phyloP scores from a whole-genome alignment of 352 stramenopile species.

The Blastocystis sp. region DNA sequence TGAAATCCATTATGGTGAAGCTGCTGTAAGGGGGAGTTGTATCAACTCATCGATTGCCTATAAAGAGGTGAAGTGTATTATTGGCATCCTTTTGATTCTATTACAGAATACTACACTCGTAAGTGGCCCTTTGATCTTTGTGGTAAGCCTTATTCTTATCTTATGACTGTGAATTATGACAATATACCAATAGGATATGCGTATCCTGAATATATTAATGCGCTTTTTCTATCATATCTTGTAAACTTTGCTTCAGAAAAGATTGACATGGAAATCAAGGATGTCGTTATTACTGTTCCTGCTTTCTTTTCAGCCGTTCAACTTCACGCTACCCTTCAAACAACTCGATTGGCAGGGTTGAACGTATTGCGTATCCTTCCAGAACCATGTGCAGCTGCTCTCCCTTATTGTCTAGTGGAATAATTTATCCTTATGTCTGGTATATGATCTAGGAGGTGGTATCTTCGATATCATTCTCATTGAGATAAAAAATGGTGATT shows the following conservation, averaged over 20 bases:
- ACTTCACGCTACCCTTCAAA: background rate
- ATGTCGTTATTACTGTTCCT: constrained; percentile 30
- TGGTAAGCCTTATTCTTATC: background rate
- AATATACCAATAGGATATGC: background rate
- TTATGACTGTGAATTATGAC: background rate
- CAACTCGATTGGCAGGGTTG: background rate
- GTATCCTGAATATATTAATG: background rate
- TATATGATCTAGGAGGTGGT: too few relatives aligned
- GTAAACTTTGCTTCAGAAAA: background rate
- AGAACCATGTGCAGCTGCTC: constrained; percentile 14
- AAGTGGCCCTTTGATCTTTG: background rate
- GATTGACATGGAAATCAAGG: background rate
- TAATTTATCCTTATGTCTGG: background rate
- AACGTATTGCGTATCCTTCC: background rate
- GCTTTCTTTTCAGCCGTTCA: background rate
- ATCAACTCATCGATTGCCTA: background rate
- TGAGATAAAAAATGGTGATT: background rate
- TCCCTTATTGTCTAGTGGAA: background rate
- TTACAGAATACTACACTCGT: background rate
- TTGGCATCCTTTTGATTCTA: background rate
- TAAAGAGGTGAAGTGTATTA: constrained; percentile 5
- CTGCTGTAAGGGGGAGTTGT: background rate
- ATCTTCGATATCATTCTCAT: background rate
- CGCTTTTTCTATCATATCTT: background rate
- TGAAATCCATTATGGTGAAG: background rate